Evolutionary conservation across 1,284 basidiomycete genomes (phyloP).

Genomic region (Tremellales sp.): DNA sequence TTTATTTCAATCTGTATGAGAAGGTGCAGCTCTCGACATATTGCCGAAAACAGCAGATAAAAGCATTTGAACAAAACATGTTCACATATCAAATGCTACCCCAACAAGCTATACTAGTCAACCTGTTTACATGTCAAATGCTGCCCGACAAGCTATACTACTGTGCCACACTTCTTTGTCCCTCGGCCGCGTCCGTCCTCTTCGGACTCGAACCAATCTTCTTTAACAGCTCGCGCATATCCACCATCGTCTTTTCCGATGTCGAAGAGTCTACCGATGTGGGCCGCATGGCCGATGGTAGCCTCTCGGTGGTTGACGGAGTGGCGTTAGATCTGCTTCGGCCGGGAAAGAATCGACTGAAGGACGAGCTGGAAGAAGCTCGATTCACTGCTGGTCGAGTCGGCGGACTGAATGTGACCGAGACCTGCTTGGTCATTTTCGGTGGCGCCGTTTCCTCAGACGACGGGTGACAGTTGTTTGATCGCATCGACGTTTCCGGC

Average conservation of each 20-base stretch:
- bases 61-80: no score
- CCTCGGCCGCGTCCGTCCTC: constrained; percentile 1
- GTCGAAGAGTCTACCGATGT: constrained; percentile 9
- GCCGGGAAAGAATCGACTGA: constrained; percentile 25
- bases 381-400: constrained; percentile 14
- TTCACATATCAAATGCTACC: no score
- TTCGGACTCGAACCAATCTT: constrained; percentile 5
- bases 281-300: constrained; percentile 2
- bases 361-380: constrained; percentile 19
- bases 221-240: constrained; percentile 6
- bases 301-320: not conserved
- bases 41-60: no score
- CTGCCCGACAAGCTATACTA: no score
- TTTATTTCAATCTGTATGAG: no score
- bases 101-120: no score
- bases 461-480: no score
- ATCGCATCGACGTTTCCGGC: no score
- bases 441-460: not conserved
- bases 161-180: no score
- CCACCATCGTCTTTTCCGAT: constrained; percentile 9
- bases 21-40: no score
- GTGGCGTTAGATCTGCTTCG: constrained; percentile 7
- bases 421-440: not conserved
- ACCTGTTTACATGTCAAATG: no score
- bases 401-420: constrained; percentile 4